phyloP scores from a whole-genome alignment of 2,329 filamentous ascomycete genomes.

The Penicillium verrucosum region DNA sequence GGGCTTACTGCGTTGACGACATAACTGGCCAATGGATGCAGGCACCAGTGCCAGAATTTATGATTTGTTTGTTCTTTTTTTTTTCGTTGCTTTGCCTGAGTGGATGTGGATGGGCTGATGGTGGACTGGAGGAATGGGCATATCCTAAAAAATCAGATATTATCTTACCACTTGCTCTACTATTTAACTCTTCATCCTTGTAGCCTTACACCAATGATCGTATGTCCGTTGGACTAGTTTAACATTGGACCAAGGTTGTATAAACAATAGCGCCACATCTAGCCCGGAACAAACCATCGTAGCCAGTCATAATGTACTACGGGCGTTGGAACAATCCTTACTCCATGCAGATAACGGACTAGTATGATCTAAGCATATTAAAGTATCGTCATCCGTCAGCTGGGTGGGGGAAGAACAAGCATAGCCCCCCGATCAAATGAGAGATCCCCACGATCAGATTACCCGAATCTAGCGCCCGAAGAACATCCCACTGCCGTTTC shows the following conservation, averaged over 20 bases:
- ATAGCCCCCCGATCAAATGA: conserved; percentile 2
- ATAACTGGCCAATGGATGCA: conserved; percentile 21
- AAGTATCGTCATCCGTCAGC: background rate
- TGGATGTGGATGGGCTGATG: background rate
- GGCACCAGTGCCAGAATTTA: conserved; percentile 12
- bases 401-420: background rate
- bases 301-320: conserved; percentile 2
- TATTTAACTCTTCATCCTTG: background rate
- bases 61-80: conserved; percentile 2
- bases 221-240: background rate
- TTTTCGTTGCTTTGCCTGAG: background rate
- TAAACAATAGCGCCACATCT: background rate
- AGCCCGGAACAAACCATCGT: background rate
- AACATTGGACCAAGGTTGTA: background rate
- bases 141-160: background rate
- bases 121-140: background rate
- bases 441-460: background rate
- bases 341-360: background rate
- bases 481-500: background rate
- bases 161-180: background rate
- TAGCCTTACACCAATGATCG: background rate
- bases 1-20: conserved; percentile 13
- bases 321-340: background rate
- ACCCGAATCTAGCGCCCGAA: background rate
- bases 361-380: background rate